Conservation (phyloP, 2,329 filamentous ascomycete species). For the Coleophoma cylindrospora region DNA sequence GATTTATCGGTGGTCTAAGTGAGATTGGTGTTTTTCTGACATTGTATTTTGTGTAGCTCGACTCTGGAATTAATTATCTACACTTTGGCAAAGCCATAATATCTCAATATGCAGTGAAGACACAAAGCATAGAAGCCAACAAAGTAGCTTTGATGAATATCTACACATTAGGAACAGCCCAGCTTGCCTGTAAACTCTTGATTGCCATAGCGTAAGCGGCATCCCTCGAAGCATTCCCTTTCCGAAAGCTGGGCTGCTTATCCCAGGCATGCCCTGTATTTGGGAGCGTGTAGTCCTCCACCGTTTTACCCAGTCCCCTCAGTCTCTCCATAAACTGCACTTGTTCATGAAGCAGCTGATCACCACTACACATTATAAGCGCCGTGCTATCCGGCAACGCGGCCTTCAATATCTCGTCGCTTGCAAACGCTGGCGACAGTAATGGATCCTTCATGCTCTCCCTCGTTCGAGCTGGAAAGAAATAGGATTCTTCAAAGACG, state of each 20-base stretch:
- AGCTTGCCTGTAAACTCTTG: constrained; percentile 2
- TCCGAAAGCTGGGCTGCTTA: constrained; percentile 13
- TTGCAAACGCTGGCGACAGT: constrained; percentile 12
- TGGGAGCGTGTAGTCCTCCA: constrained; percentile 13
- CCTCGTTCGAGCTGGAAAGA: not conserved
- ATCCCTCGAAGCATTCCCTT: constrained; percentile 10
- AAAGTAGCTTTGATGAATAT: not conserved
- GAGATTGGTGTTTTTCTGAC: too few relatives aligned
- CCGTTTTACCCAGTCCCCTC: constrained; percentile 12
- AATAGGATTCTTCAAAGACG: constrained; percentile 13
- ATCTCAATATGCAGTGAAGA: too few relatives aligned
- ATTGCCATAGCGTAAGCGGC: constrained; percentile 12
- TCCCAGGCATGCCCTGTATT: constrained; percentile 19
- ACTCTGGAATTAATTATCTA: too few relatives aligned
- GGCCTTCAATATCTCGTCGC: constrained; percentile 10
- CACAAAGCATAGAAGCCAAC: not conserved
- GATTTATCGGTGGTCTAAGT: too few relatives aligned
- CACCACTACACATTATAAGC: constrained; percentile 18
- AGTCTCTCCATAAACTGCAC: constrained; percentile 16
- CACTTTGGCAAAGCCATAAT: too few relatives aligned
- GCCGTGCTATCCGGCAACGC: constrained; percentile 12
- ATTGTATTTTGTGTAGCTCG: too few relatives aligned
- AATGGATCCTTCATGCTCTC: constrained; percentile 7
- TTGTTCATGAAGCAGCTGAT: constrained; percentile 14
- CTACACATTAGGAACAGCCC: not conserved